Percentiles rank a stretch among this genome's conserved stretches.
phyloP scores from a whole-genome alignment of 1,284 basidiomycete species.

The Quambalaria eucalypti region DNA sequence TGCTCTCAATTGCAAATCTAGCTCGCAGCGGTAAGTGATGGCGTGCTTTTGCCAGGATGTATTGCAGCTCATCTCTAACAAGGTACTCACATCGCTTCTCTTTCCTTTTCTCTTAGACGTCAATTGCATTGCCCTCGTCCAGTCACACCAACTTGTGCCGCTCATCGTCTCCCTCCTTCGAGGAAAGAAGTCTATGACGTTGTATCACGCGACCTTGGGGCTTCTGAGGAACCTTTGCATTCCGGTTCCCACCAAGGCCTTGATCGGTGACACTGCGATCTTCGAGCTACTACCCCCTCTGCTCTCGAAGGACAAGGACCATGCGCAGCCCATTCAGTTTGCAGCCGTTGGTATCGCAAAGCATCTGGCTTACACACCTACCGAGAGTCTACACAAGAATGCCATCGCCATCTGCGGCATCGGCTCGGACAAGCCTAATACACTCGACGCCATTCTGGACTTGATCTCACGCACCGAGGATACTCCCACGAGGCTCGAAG shows the following conservation, averaged over 20 bases:
- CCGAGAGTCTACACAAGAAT: constrained; percentile 47
- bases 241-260: constrained; percentile 25
- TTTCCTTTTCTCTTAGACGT: constrained; percentile 7
- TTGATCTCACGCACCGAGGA: constrained; percentile 72
- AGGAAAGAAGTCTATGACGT: background rate
- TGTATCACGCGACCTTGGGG: constrained; percentile 22
- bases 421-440: constrained; percentile 47
- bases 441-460: constrained; percentile 55
- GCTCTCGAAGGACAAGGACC: constrained; percentile 23
- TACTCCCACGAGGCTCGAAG: constrained; percentile 74
- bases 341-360: constrained; percentile 79
- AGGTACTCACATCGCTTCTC: background rate
- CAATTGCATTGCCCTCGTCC: constrained; percentile 29
- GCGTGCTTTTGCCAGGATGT: background rate
- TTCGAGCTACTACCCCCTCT: constrained; percentile 12
- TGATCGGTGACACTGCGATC: constrained; percentile 19
- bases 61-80: background rate
- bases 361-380: constrained; percentile 60
- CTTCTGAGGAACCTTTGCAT: constrained; percentile 39
- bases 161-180: constrained; percentile 21
- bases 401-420: constrained; percentile 55
- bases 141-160: constrained; percentile 22
- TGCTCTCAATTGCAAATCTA: constrained; percentile 71
- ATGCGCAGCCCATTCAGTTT: constrained; percentile 61
- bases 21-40: constrained; percentile 50